phyloP scores from a whole-genome alignment of 148 eudicot species.

The Linanthus parryae region DNA sequence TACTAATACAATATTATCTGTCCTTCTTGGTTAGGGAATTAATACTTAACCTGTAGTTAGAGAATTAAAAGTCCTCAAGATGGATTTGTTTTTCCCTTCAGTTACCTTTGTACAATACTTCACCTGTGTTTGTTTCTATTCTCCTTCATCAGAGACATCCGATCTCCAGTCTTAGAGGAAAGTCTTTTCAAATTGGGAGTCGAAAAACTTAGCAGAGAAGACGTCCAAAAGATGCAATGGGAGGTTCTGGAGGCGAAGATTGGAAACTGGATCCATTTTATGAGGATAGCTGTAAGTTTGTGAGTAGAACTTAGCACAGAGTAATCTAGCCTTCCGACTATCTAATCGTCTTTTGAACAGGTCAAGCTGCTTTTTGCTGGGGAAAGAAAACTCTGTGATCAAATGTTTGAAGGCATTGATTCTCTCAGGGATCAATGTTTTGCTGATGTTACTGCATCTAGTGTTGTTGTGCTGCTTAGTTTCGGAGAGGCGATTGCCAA shows the following conservation, averaged over 20 bases:
- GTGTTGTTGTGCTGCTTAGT: conserved; percentile 88
- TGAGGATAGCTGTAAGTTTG: conserved; percentile 90
- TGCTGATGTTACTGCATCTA: conserved; percentile 83
- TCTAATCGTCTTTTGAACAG: conserved; percentile 34
- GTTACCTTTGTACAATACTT: neutral
- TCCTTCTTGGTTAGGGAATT: too few species aligned
- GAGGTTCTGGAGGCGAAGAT: conserved; percentile 96
- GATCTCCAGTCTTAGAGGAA: conserved; percentile 87
- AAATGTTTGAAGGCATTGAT: conserved; percentile 85
- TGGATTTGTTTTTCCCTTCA: too few species aligned
- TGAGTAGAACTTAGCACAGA: neutral
- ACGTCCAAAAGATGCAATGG: conserved; percentile 99
- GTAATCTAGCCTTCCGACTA: neutral
- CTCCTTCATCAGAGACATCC: conserved; percentile 59
- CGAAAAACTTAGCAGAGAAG: conserved; percentile 95
- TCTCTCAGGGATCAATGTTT: conserved; percentile 82
- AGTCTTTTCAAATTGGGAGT: conserved; percentile 89
- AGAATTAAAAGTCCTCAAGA: too few species aligned
- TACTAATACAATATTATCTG: too few species aligned
- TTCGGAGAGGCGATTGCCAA: conserved; percentile 97
- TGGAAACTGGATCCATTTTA: conserved; percentile 98
- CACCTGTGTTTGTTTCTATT: neutral
- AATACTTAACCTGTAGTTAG: too few species aligned
- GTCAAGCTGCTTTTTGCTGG: conserved; percentile 95
- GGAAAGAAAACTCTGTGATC: conserved; percentile 91